A percentile compares a stretch with the other conserved stretches of the same genome.
phyloP scores from a whole-genome alignment of 768 basidiomycete genomes.

The Tricholoma sp. region DNA sequence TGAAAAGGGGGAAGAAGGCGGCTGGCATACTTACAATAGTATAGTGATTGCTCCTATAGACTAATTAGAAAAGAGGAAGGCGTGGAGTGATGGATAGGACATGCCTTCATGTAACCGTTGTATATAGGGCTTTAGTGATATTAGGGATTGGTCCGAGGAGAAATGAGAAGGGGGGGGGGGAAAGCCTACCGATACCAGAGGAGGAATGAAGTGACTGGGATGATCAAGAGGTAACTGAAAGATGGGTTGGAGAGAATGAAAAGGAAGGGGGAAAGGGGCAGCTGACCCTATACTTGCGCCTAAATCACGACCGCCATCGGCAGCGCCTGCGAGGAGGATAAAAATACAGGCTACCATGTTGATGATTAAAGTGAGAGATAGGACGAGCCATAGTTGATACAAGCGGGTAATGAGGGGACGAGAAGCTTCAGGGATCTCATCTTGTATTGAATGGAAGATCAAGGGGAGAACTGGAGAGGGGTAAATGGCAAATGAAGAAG shows the following conservation, averaged over 20 bases:
- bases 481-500: slow-evolving; percentile 11
- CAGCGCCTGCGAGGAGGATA: slow-evolving; percentile 71
- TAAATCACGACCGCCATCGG: slow-evolving; percentile 73
- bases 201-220: slow-evolving; percentile 76
- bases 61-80: slow-evolving; percentile 14
- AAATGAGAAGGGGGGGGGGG: slow-evolving; percentile 8
- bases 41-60: slow-evolving; percentile 82
- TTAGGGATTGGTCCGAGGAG: slow-evolving; percentile 8
- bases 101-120: slow-evolving; percentile 95
- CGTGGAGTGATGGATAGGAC: slow-evolving; percentile 16
- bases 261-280: slow-evolving; percentile 8
- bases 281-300: slow-evolving; percentile 79
- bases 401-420: slow-evolving; percentile 77
- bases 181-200: slow-evolving; percentile 85
- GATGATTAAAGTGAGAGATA: slow-evolving; percentile 72
- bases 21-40: slow-evolving; percentile 76
- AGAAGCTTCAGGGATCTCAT: slow-evolving; percentile 83
- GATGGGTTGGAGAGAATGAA: slow-evolving; percentile 19
- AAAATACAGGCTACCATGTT: slow-evolving; percentile 91
- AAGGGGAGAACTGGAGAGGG: slow-evolving; percentile 74
- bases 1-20: slow-evolving; percentile 20
- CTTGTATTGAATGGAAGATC: slow-evolving; percentile 88
- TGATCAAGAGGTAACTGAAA: slow-evolving; percentile 73
- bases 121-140: slow-evolving; percentile 72
- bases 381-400: slow-evolving; percentile 92